These are phyloP conservation scores for Chalara sp. DNA, from an alignment of 2,329 filamentous ascomycete genomes.

Conservation along the genomic window DNA sequence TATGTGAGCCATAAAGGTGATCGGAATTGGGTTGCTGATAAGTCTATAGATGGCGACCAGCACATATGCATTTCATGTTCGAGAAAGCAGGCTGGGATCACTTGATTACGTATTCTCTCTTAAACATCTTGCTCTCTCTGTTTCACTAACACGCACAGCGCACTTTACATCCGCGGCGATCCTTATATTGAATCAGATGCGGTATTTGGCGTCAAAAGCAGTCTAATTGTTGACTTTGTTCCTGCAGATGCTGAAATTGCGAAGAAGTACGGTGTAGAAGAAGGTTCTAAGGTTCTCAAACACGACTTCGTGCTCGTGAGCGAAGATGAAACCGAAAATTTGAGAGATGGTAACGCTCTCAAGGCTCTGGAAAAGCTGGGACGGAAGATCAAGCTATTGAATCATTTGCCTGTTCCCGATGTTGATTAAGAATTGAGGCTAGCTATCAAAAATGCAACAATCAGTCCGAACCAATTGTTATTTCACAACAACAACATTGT, in stretches of 20 bases:
- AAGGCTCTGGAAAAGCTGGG: constrained; percentile 49
- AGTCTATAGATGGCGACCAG: constrained; percentile 42
- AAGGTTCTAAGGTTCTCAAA: constrained; percentile 54
- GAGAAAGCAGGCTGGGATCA: constrained; percentile 72
- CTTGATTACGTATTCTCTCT: constrained; percentile 63
- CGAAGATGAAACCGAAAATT: constrained; percentile 56
- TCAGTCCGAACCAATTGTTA: too few species aligned
- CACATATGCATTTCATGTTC: constrained; percentile 88
- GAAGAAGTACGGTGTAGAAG: constrained; percentile 54
- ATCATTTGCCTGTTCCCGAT: constrained; percentile 71
- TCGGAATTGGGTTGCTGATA: too few species aligned
- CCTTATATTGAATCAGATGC: constrained; percentile 78
- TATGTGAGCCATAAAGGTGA: too few species aligned
- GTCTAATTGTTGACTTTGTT: constrained; percentile 58
- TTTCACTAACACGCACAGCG: constrained; percentile 35
- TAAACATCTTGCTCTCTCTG: not conserved
- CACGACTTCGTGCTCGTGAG: constrained; percentile 75
- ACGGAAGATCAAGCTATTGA: constrained; percentile 60
- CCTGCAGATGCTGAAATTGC: constrained; percentile 46
- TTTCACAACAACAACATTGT: too few species aligned
- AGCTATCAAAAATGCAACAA: too few species aligned
- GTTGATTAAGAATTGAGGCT: constrained; percentile 30
- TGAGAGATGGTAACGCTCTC: constrained; percentile 60
- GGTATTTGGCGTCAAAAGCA: constrained; percentile 83
- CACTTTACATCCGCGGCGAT: constrained; percentile 69